Conservation (phyloP, 306 rosid species). For the Gastrolobium bilobum region DNA sequence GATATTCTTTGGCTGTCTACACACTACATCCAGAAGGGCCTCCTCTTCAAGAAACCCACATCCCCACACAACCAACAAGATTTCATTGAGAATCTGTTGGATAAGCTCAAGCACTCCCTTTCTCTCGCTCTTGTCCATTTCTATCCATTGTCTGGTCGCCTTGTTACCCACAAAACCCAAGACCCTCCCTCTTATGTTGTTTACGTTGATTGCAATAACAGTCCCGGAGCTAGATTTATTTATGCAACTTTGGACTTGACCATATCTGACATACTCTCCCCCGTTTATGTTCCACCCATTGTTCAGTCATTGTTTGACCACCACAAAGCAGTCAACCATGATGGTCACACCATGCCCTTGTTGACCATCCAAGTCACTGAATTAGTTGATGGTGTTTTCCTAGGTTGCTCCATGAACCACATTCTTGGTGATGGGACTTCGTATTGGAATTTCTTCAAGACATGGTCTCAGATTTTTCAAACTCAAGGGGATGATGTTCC, state of each 20-base stretch:
- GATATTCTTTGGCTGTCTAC: conserved; percentile 63
- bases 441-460: conserved; percentile 71
- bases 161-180: conserved; percentile 49
- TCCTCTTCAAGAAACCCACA: conserved; percentile 69
- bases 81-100: conserved; percentile 48
- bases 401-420: conserved; percentile 78
- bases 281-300: conserved; percentile 59
- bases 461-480: conserved; percentile 69
- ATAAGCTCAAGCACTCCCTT: conserved; percentile 62
- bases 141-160: conserved; percentile 71
- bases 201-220: conserved; percentile 55
- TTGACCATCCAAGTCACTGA: conserved; percentile 69
- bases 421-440: conserved; percentile 62
- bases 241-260: conserved; percentile 58
- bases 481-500: conserved; percentile 3
- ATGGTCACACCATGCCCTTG: conserved; percentile 67
- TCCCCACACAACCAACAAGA: not conserved
- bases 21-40: conserved; percentile 75
- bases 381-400: conserved; percentile 66
- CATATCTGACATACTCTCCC: conserved; percentile 64
- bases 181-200: conserved; percentile 49
- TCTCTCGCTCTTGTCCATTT: conserved; percentile 66
- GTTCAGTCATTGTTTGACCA: conserved; percentile 71
- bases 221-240: conserved; percentile 63
- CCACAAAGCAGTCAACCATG: conserved; percentile 65